Evolutionary conservation across 2,329 filamentous ascomycete genomes (phyloP).

Genomic region (Sodiomyces alkalinus): DNA sequence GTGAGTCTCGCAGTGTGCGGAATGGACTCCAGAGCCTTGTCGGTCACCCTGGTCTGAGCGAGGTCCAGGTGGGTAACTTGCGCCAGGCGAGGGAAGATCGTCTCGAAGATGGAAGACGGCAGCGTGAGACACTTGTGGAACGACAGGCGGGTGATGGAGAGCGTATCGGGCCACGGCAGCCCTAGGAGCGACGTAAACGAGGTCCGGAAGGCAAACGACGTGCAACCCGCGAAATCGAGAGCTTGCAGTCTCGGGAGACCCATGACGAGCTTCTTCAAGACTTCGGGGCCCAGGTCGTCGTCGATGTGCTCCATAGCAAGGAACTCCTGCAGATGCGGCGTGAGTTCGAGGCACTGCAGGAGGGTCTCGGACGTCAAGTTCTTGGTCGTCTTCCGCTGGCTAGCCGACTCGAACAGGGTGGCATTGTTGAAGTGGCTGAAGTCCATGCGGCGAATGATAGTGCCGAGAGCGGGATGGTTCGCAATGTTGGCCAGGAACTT

Average conservation of each 20-base stretch:
- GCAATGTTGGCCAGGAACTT: constrained; percentile 61
- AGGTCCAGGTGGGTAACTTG: constrained; percentile 65
- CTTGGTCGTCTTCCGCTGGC: constrained; percentile 58
- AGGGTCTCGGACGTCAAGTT: constrained; percentile 65
- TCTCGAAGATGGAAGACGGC: constrained; percentile 50
- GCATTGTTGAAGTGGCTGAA: constrained; percentile 78
- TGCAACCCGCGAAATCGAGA: constrained; percentile 65
- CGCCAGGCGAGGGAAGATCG: constrained; percentile 53
- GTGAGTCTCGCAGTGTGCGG: constrained; percentile 57
- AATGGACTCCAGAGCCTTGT: constrained; percentile 54
- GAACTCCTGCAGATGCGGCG: constrained; percentile 63
- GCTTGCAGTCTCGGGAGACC: constrained; percentile 49
- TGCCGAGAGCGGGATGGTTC: constrained; percentile 52
- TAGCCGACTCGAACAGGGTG: constrained; percentile 58
- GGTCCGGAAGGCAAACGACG: constrained; percentile 49
- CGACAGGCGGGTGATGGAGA: constrained; percentile 52
- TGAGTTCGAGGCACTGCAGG: constrained; percentile 53
- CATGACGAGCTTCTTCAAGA: constrained; percentile 56
- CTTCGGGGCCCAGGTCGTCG: constrained; percentile 52
- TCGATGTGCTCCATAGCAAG: constrained; percentile 70
- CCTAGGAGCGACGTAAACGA: constrained; percentile 42
- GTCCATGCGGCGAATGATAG: constrained; percentile 63
- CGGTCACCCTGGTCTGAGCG: constrained; percentile 62
- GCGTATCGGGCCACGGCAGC: constrained; percentile 33
- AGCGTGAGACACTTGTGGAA: constrained; percentile 68